Base-by-base conservation (phyloP, 352 stramenopile species). In the Phytophthora hybrid region DNA sequence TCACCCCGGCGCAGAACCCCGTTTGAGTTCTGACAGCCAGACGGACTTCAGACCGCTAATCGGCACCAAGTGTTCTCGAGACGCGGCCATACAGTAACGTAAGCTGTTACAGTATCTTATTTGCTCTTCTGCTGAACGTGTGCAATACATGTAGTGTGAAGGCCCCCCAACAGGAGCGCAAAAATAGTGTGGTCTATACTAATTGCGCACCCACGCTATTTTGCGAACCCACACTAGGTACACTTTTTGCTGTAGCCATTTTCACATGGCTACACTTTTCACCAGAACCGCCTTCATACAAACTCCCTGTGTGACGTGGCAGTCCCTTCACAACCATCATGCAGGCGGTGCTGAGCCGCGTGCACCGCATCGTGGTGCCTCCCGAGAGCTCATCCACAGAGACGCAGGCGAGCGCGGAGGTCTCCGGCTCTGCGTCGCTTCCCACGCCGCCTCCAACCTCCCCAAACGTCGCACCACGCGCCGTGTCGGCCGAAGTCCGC, bases 301-400 rank as follows among this genome's bases (percentile, higher is more conserved):
- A 62, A 54, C 3, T 5, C 19, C 32, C 18, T n/a, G 29, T 49
- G 34, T 69, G 34, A 64, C 58, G 58, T 56, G 59, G 57, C 23
- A 53, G 46, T 59, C 60, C 31, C 31, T 39, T 51, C 59, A 23
- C 18, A 32, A 31, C 14, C 32, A 41, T 1, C 46, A 93, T 93
- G 87, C 87, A 93, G 72, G 81, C 83, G 29, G 76, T 92, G 49
- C 86, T 93, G 54, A 91, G 84, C 66, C 84, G 84, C 74, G 84
- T 92, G 67, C 84, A 92, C 69, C 80, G 82, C 62, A 91, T 91
- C 69, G 85, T 91, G 41, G 84, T 84, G 66, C 70, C 80, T 4
- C 61, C 77, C 41, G 55, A 59, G 23, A 62, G 37, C 19, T 6
- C 31, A 10, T 34, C 60, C 4, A 5, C 52, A 18, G 19, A 5